Evolutionary conservation across 768 basidiomycete genomes (phyloP), one percentile per base, ranked within the genome.

Genomic region (Tubosaeta brunneosetosa): DNA sequence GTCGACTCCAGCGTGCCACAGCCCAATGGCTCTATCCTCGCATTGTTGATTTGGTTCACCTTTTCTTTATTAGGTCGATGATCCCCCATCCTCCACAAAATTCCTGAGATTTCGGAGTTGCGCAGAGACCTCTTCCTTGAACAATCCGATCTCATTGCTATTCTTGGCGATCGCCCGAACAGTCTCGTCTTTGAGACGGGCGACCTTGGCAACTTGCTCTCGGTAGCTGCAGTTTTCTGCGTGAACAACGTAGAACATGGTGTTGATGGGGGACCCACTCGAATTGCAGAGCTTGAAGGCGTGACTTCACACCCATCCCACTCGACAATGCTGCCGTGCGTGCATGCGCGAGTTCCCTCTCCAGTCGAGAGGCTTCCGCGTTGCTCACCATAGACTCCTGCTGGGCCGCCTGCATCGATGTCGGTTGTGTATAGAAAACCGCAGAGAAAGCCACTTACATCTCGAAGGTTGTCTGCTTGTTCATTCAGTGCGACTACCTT

Each of bases 141-240:
- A 91, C 61, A 82, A 77, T 14, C 83, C 86, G 33, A 91, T 88
- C 56, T 91, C 90, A 56, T 86, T 87, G 61, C 86, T 86, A 66
- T 85, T 90, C 75, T 90, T 91, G 52, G 88, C 80, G 54, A 92
- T 88, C 16, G 85, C 85, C 0, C 87, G 82, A 42, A 88, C 79
- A 0, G 87, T 90, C 60, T 90, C 88, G 50, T 92, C 88, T 58
- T 82, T 85, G 27, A 91, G 64, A 45, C 87, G 79, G 44, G 79
- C 77, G 19, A 87, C 81, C 61, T 86, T 88, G 55, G 88, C 87
- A 12, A 87, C 70, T 61, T 91, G 88, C 62, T 91, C 89, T 57
- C 82, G 81, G 64, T 89, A 87, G 47, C 89, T 91, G 63, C 38
- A 27, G 8, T 47, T 19, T n/a, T 26, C 22, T 19, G 26, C 5